Evolutionary conservation across 1,284 basidiomycete genomes (phyloP).

Genomic region (Malassezia slooffiae): DNA sequence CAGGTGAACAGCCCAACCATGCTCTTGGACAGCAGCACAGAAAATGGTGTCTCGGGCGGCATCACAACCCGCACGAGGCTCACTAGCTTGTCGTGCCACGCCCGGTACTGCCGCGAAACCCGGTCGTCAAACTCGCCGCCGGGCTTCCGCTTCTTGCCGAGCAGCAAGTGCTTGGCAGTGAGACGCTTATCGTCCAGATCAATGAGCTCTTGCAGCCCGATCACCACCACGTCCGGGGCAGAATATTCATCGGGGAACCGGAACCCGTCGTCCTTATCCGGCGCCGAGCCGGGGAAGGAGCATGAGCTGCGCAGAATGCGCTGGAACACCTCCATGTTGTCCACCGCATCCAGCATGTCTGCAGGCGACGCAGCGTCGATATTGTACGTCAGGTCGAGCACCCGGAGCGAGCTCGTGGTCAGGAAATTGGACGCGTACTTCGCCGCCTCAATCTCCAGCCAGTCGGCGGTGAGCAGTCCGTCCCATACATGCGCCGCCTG

Average conservation of each 20-base stretch:
- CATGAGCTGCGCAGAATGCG: constrained; percentile 26
- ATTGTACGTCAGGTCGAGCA: constrained; percentile 87
- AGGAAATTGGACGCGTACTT: constrained; percentile 68
- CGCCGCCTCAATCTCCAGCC: constrained; percentile 70
- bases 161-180: constrained; percentile 53
- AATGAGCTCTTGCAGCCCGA: constrained; percentile 91
- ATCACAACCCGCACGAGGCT: constrained; percentile 30
- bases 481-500: constrained; percentile 74
- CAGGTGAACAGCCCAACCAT: constrained; percentile 82
- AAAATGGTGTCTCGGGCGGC: constrained; percentile 54
- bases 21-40: constrained; percentile 71
- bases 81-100: constrained; percentile 36
- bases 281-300: constrained; percentile 7
- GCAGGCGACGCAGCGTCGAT: constrained; percentile 76
- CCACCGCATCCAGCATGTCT: constrained; percentile 50
- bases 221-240: constrained; percentile 75
- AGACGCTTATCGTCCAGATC: constrained; percentile 83
- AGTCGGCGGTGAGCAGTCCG: constrained; percentile 69
- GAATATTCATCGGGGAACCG: too few species aligned
- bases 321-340: constrained; percentile 33
- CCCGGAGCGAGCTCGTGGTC: constrained; percentile 63
- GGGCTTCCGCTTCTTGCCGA: constrained; percentile 33
- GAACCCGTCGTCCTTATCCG: constrained; percentile 8
- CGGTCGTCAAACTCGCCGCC: constrained; percentile 29
- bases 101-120: constrained; percentile 21